These are phyloP conservation scores for Tolypocladium capitatum DNA, from an alignment of 2,329 filamentous ascomycete genomes.

Conservation along the genomic window DNA sequence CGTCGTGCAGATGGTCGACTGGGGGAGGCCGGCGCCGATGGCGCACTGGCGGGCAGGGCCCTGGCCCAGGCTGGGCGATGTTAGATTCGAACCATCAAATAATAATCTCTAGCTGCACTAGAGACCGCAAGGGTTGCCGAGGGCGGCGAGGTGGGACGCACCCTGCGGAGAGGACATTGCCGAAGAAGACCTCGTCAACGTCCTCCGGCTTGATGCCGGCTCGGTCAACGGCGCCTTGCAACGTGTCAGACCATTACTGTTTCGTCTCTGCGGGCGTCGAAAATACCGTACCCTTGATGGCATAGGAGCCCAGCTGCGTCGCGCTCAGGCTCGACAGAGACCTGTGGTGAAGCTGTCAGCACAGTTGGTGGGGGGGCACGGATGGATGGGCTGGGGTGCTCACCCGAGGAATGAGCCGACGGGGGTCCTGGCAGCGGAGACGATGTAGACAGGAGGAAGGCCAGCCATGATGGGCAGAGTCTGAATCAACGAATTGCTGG, in stretches of 20 bases:
- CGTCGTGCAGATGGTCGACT: constrained; percentile 74
- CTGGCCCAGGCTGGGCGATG: constrained; percentile 62
- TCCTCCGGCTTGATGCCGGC: constrained; percentile 79
- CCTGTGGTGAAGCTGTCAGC: constrained; percentile 32
- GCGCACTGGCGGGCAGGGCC: constrained; percentile 93
- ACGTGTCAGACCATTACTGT: constrained; percentile 3
- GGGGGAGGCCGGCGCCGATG: constrained; percentile 70
- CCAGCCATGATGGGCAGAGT: constrained; percentile 48
- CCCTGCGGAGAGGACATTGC: constrained; percentile 96
- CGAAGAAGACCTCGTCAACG: constrained; percentile 94
- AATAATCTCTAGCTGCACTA: too few relatives aligned
- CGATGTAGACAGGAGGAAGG: constrained; percentile 86
- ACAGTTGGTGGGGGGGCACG: background rate
- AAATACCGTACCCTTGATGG: constrained; percentile 63
- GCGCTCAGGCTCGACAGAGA: constrained; percentile 81
- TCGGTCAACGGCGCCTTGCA: constrained; percentile 62
- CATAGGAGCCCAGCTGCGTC: constrained; percentile 74
- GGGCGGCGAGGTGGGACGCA: constrained; percentile 28
- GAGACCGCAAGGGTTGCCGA: background rate
- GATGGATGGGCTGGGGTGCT: constrained; percentile 3
- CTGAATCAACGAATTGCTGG: background rate
- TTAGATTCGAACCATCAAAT: background rate
- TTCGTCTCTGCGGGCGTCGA: background rate
- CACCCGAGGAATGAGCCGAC: constrained; percentile 92
- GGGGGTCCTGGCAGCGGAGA: constrained; percentile 80